Percentiles rank a stretch among this genome's conserved stretches.
These are phyloP conservation scores for Mycotypha africana DNA, from an alignment of 371 early-diverging fungal species.

Conservation along the genomic window DNA sequence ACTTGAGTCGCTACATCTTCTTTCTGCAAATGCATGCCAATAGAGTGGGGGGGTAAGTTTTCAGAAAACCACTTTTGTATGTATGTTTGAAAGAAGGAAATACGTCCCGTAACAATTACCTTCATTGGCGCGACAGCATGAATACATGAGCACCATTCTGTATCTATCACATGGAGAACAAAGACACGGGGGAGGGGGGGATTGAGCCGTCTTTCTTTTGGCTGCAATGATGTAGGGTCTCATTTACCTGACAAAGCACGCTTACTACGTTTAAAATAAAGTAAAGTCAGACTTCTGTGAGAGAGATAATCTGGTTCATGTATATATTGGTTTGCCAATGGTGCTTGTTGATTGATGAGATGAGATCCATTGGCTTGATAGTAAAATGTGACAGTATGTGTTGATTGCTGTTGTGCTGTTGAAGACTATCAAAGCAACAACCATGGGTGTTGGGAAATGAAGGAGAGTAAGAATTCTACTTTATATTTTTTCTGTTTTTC, in stretches of 20 bases:
- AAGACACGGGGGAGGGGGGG: too few relatives aligned
- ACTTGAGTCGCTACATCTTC: conserved; percentile 21
- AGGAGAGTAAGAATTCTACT: too few relatives aligned
- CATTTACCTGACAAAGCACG: conserved; percentile 18
- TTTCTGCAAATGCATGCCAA: conserved; percentile 2
- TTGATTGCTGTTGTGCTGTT: conserved; percentile 10
- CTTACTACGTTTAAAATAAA: conserved; percentile 24
- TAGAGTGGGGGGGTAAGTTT: too few relatives aligned
- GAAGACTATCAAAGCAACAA: conserved; percentile 9
- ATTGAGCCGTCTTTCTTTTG: too few relatives aligned
- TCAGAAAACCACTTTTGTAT: background rate
- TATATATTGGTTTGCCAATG: conserved; percentile 2
- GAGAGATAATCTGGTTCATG: conserved; percentile 15
- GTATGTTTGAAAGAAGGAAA: background rate
- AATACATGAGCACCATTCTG: conserved; percentile 31
- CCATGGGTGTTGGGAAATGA: too few relatives aligned
- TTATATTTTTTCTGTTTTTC: background rate
- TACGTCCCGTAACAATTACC: too few relatives aligned
- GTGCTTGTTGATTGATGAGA: conserved; percentile 13
- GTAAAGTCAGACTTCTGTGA: conserved; percentile 11
- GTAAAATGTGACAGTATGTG: conserved; percentile 20
- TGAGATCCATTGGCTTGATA: conserved; percentile 21
- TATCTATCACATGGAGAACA: conserved; percentile 13
- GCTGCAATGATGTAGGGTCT: too few relatives aligned
- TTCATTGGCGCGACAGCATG: conserved; percentile 22